phyloP scores from a whole-genome alignment of 1,284 basidiomycete genomes.

The Golubevia sp. region DNA sequence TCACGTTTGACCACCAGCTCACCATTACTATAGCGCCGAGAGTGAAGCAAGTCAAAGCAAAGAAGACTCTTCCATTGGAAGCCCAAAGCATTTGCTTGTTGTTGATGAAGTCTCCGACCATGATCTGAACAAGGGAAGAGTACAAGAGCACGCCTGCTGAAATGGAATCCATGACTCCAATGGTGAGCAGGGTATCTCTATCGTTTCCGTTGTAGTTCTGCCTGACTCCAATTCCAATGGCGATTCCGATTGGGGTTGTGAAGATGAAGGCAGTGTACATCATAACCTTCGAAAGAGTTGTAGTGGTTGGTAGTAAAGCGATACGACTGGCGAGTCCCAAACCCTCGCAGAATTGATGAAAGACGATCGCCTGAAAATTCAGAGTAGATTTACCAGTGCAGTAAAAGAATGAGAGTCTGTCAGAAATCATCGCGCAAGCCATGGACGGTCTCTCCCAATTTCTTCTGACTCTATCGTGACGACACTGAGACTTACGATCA shows the following conservation, averaged over 20 bases:
- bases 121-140: conserved; percentile 49
- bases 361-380: too few relatives aligned
- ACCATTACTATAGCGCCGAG: conserved; percentile 21
- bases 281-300: conserved; percentile 17
- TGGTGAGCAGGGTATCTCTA: conserved; percentile 42
- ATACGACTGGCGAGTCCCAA: conserved; percentile 35
- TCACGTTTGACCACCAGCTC: too few relatives aligned
- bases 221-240: conserved; percentile 58
- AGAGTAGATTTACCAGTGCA: too few relatives aligned
- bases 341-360: conserved; percentile 46
- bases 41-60: conserved; percentile 18
- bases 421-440: too few relatives aligned
- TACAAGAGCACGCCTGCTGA: conserved; percentile 61
- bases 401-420: too few relatives aligned
- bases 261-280: conserved; percentile 42
- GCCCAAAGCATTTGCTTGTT: conserved; percentile 15
- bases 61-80: conserved; percentile 6
- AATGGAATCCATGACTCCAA: conserved; percentile 53
- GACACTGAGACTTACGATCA: too few relatives aligned
- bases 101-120: conserved; percentile 25
- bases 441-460: too few relatives aligned
- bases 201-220: conserved; percentile 52
- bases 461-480: too few relatives aligned
- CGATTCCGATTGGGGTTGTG: conserved; percentile 46
- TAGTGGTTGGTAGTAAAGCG: conserved; percentile 31